Base-by-base conservation (phyloP, 2,329 filamentous ascomycete species). In the Apiospora arundinis region DNA sequence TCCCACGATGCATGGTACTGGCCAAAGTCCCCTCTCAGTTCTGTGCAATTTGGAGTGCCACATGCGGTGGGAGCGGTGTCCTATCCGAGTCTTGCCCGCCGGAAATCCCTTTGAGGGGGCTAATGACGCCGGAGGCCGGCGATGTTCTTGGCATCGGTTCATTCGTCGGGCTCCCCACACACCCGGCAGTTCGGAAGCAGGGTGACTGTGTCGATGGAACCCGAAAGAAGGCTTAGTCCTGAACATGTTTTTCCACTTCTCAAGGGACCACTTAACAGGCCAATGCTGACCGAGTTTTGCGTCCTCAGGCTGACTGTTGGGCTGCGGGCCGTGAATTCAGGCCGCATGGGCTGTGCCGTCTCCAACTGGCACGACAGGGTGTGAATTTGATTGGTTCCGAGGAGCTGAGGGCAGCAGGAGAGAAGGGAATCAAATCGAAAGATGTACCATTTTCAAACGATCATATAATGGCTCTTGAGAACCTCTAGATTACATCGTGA, bases 71-170 rank as follows among this genome's bases (percentile, higher is more conserved):
- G 32, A 8, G 32, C 32, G 28, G 56, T 63, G 56, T 23, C 32
- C 32, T 18, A 63, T 40, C 32, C 32, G 56, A n/a, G 9, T 4
- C 1, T n/a, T n/a, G 18, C 28, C 56, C 18, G 28, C 56, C 56
- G 18, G 56, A n/a, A 40, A 63, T 7, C 1, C 32, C 28, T 18
- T 18, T 6, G 23, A 48, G 3, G 14, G 14, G 6, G 32, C 56
- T 63, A 63, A 14, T n/a, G 18, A 40, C 56, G 56, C 56, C 56
- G 56, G 56, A 63, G 56, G 56, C 56, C 56, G 28, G 56, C 28
- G 32, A 63, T 7, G 18, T n/a, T 60, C 56, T 63, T 37, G 56
- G 56, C 56, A 63, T 23, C 56, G 56, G 56, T 18, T 63, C 9
- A 63, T 63, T 63, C 56, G 56, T 63, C 56, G 56, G 56, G 56